Evolutionary conservation across 2,329 filamentous ascomycete species (phyloP), one percentile per base, ranked within the genome.

Genomic region (Beauveria sp.): DNA sequence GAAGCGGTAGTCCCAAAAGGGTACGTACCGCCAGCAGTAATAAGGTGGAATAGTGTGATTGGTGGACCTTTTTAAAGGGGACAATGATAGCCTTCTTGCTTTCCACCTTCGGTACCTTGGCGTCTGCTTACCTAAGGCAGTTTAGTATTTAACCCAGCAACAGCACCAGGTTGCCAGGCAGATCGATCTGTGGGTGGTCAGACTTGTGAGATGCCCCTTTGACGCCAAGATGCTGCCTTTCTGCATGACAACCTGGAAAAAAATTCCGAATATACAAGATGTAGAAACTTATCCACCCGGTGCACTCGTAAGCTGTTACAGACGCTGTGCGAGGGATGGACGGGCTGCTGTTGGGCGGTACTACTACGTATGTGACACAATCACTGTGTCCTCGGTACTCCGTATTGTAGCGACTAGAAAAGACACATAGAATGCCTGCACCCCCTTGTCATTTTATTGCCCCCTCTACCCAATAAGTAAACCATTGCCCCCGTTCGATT

Each of bases 131-230:
- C 34, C 34, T 38, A 38, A 38, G 34, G 34, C 12, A 38, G 5
- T 38, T 16, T 16, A 14, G 34, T 38, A 38, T 16, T 16, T 16
- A 16, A 38, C 34, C 5, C 34, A 16, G 14, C 34, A 38, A 38
- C 34, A 38, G 34, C 34, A 6, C 34, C 48, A 26, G 26, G 26
- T 50, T 20, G 49, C 28, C 12, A 24, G 20, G 20, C 51, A 56
- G 53, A 56, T 56, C 42, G 53, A 56, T 56, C 53, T 46, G 53
- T 26, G 53, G 12, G 53, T 56, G 34, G 40, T 31, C 28, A 38
- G 26, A 38, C 14, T 38, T 38, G 34, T 38, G 34, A 38, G 34
- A 16, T 38, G 45, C 22, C 45, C 8, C 14, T 48, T 16, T 1
- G 40, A 22, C 14, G 14, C 51, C 31, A 31, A 22, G 22, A 40